Conservation (phyloP, 108 stramenopile genomes). For the Nitzschia palea region DNA sequence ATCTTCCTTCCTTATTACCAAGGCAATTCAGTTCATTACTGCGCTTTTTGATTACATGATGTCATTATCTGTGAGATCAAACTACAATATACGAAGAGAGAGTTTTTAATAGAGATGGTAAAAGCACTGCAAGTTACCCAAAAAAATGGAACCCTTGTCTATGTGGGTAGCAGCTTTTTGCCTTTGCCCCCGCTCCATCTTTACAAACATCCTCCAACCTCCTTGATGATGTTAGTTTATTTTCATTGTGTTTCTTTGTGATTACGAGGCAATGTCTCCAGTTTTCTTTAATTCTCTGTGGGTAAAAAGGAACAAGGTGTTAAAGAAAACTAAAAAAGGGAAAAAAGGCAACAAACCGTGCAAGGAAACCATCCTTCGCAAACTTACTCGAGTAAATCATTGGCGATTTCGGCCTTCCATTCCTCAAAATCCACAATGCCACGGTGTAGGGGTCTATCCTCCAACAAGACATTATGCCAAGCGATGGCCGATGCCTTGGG, state of each 20-base stretch:
- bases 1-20: too few species aligned
- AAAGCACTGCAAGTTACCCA: too few species aligned
- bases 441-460: conserved; percentile 12
- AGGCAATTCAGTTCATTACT: too few species aligned
- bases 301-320: not conserved
- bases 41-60: too few species aligned
- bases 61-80: too few species aligned
- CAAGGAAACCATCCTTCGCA: not conserved
- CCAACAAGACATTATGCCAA: conserved; percentile 9
- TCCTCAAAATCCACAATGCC: conserved; percentile 4
- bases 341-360: not conserved
- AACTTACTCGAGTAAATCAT: conserved; percentile 19
- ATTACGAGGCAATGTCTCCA: not conserved
- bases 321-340: not conserved
- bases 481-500: not conserved
- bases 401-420: conserved; percentile 27
- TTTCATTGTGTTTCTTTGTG: not conserved
- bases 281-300: not conserved
- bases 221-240: too few species aligned
- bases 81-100: too few species aligned
- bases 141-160: too few species aligned
- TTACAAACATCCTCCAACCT: too few species aligned
- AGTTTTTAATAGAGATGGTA: too few species aligned
- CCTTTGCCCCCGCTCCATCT: too few species aligned
- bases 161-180: too few species aligned